Percentiles rank a stretch among this genome's conserved stretches.
Conservation (phyloP, 768 basidiomycete genomes). For the Ramaria sp. region DNA sequence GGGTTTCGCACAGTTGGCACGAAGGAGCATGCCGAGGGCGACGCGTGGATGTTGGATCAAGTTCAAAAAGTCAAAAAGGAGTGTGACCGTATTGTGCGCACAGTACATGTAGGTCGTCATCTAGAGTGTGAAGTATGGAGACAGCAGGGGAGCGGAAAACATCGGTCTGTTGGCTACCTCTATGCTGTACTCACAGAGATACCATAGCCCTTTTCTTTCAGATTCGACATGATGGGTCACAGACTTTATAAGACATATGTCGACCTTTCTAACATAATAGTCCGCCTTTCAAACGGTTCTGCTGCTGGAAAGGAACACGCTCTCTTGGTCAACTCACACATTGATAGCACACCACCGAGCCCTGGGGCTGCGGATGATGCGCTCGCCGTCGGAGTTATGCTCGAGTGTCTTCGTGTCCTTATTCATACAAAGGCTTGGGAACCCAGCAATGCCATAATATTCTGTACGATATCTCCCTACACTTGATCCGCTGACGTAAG, state of each 20-base stretch:
- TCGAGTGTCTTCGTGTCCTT: constrained; percentile 77
- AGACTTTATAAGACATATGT: constrained; percentile 76
- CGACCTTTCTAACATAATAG: constrained; percentile 78
- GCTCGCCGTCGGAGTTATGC: constrained; percentile 80
- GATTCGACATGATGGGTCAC: constrained; percentile 88
- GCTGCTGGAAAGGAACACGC: constrained; percentile 66
- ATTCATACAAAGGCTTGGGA: constrained; percentile 56
- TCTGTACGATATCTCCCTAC: constrained; percentile 49
- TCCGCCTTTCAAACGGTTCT: constrained; percentile 77
- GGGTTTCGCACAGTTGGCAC: constrained; percentile 91
- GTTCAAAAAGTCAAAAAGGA: constrained; percentile 47
- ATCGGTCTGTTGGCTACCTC: constrained; percentile 45
- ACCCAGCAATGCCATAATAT: constrained; percentile 69
- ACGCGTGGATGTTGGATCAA: constrained; percentile 68
- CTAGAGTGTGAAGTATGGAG: constrained; percentile 90
- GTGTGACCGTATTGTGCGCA: constrained; percentile 45
- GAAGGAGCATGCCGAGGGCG: constrained; percentile 74
- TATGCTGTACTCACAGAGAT: neutral
- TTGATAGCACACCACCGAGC: constrained; percentile 83
- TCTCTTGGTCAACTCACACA: constrained; percentile 78
- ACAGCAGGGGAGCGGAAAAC: constrained; percentile 80
- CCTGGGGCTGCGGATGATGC: constrained; percentile 52
- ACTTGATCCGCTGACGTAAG: neutral
- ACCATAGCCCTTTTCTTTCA: constrained; percentile 17
- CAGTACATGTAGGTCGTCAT: constrained; percentile 29